Evolutionary conservation across 495 filamentous ascomycete species (phyloP).

Genomic region (Sabuloglossum arenarium): DNA sequence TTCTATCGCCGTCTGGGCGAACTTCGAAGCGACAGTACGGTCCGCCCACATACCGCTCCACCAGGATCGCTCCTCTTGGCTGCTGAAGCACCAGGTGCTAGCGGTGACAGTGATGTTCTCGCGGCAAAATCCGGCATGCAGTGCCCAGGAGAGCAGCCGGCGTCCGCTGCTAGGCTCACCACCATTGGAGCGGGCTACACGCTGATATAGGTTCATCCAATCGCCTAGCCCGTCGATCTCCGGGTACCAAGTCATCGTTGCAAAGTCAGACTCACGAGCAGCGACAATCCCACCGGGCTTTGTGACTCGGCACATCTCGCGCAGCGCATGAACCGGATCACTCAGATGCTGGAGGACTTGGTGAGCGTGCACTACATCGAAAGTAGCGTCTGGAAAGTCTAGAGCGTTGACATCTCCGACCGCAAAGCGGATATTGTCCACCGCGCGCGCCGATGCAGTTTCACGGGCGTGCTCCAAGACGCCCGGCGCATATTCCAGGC

Average conservation of each 20-base stretch:
- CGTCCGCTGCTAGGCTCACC: conserved; percentile 29
- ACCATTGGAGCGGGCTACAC: conserved; percentile 20
- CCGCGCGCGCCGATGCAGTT: conserved; percentile 16
- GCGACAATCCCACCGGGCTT: conserved; percentile 33
- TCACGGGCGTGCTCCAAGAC: conserved; percentile 21
- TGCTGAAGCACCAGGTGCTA: conserved; percentile 26
- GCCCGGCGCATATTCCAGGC: conserved; percentile 19
- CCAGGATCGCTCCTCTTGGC: conserved; percentile 21
- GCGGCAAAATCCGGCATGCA: conserved; percentile 23
- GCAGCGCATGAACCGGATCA: conserved; percentile 20
- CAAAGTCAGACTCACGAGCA: conserved; percentile 25
- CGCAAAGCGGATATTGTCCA: conserved; percentile 25
- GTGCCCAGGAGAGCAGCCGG: conserved; percentile 27
- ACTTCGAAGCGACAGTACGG: conserved; percentile 18
- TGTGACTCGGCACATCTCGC: conserved; percentile 28
- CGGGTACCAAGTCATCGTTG: conserved; percentile 25
- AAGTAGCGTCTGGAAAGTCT: conserved; percentile 23
- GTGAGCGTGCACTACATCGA: conserved; percentile 34
- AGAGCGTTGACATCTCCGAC: conserved; percentile 26
- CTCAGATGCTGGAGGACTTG: conserved; percentile 32
- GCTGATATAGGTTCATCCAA: conserved; percentile 22
- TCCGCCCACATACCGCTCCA: conserved; percentile 29
- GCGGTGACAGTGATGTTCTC: conserved; percentile 17
- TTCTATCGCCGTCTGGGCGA: conserved; percentile 20
- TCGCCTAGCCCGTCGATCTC: conserved; percentile 19